Evolutionary conservation across 2,329 filamentous ascomycete species (phyloP).

Genomic region (Aspergillus transmontanensis): DNA sequence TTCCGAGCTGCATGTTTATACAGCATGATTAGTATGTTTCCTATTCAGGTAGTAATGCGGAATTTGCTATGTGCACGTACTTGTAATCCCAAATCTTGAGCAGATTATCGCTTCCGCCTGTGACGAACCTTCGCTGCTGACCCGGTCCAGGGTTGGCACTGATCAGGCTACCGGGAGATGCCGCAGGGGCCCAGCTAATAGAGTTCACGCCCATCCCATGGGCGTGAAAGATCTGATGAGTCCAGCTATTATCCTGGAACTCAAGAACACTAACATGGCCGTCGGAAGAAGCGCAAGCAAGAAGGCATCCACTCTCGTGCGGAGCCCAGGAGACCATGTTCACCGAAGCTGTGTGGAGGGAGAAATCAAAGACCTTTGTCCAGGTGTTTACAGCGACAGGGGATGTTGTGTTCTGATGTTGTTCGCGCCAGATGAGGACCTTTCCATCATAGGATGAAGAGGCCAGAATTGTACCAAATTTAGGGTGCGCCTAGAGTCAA

Average conservation of each 20-base stretch:
- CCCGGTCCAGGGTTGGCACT: constrained; percentile 67
- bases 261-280: constrained; percentile 92
- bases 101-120: constrained; percentile 89
- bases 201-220: constrained; percentile 95
- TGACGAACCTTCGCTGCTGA: constrained; percentile 82
- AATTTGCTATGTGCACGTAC: constrained; percentile 34
- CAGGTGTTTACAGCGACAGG: constrained; percentile 59
- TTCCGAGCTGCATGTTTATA: constrained; percentile 46
- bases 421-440: constrained; percentile 97
- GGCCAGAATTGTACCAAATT: constrained; percentile 96
- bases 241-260: constrained; percentile 94
- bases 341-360: constrained; percentile 90
- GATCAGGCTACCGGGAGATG: constrained; percentile 79
- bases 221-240: constrained; percentile 84
- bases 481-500: constrained; percentile 72
- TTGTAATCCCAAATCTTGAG: constrained; percentile 93
- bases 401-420: constrained; percentile 48
- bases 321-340: constrained; percentile 98
- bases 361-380: constrained; percentile 90
- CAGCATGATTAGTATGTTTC: background rate
- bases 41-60: background rate
- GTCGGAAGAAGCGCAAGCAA: constrained; percentile 92
- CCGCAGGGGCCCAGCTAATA: constrained; percentile 90
- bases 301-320: constrained; percentile 89
- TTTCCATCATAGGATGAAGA: constrained; percentile 96